Evolutionary conservation across 352 stramenopile genomes (phyloP).

Genomic region (Halophytophthora batemanensis): DNA sequence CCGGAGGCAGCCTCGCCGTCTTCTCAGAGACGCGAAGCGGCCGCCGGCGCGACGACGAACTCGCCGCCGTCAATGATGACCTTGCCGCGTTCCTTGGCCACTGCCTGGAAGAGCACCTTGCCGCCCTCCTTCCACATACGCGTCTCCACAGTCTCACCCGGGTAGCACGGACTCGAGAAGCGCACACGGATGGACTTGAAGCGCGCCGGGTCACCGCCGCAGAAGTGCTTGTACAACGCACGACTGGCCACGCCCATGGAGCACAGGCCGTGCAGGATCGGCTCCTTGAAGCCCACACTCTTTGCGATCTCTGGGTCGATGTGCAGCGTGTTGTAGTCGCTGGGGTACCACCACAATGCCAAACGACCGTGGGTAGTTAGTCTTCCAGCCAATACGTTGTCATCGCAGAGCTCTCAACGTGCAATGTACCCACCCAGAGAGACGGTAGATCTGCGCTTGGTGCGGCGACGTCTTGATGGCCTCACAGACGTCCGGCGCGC

Average conservation of each 20-base stretch:
- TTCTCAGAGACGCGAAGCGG: constrained; percentile 25
- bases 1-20: too few species aligned
- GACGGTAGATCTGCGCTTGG: constrained; percentile 90
- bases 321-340: constrained; percentile 95
- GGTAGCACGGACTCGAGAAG: constrained; percentile 84
- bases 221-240: constrained; percentile 80
- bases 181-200: constrained; percentile 88
- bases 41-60: constrained; percentile 44
- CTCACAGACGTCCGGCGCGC: constrained; percentile 57
- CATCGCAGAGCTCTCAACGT: neutral
- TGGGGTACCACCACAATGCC: constrained; percentile 13
- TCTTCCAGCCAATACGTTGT: neutral
- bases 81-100: constrained; percentile 70
- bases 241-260: constrained; percentile 87
- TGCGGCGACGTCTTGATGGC: constrained; percentile 65
- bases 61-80: constrained; percentile 80
- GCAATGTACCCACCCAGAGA: constrained; percentile 70
- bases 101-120: constrained; percentile 70
- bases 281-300: constrained; percentile 74
- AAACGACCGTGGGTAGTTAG: too few species aligned
- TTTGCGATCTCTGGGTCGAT: constrained; percentile 84
- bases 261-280: constrained; percentile 94
- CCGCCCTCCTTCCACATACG: constrained; percentile 69
- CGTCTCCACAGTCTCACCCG: constrained; percentile 86
- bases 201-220: constrained; percentile 49